Conservation (phyloP, 257 asterid species). For the Leonotis leonurus region DNA sequence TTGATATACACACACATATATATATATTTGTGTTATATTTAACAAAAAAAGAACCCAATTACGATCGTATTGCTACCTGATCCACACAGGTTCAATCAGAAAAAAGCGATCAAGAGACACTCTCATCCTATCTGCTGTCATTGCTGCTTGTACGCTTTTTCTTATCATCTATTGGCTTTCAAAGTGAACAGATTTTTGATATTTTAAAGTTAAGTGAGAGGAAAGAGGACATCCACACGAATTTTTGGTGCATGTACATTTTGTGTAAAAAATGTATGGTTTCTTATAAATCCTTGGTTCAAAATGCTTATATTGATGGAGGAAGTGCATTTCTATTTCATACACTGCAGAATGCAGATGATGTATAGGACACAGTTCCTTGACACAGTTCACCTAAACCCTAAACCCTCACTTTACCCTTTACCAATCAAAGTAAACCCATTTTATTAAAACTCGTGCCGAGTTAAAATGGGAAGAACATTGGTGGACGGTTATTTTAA, state of each 20-base stretch:
- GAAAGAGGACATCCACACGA: slow-evolving; percentile 13
- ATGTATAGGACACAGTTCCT: not conserved
- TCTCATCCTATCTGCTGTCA: slow-evolving; percentile 87
- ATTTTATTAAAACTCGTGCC: too few species aligned
- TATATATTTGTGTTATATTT: not conserved
- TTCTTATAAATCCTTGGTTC: not conserved
- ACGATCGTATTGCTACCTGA: slow-evolving; percentile 10
- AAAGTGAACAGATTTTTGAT: slow-evolving; percentile 35
- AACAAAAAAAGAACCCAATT: not conserved
- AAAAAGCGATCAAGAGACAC: slow-evolving; percentile 87
- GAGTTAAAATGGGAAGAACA: too few species aligned
- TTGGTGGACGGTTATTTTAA: too few species aligned
- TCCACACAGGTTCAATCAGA: slow-evolving; percentile 70
- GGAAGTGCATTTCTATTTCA: slow-evolving; percentile 5
- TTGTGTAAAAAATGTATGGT: slow-evolving; percentile 14
- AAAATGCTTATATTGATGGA: not conserved
- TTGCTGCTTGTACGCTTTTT: slow-evolving; percentile 95
- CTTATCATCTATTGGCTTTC: slow-evolving; percentile 96
- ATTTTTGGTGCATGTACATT: slow-evolving; percentile 28
- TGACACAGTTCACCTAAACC: too few species aligned
- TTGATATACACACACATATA: not conserved
- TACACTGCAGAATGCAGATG: not conserved
- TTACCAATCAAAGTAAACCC: too few species aligned
- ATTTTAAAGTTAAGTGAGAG: slow-evolving; percentile 12
- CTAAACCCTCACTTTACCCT: too few species aligned